Conservation (phyloP, 805 yeast species). For the Saccharomycopsis vini region DNA sequence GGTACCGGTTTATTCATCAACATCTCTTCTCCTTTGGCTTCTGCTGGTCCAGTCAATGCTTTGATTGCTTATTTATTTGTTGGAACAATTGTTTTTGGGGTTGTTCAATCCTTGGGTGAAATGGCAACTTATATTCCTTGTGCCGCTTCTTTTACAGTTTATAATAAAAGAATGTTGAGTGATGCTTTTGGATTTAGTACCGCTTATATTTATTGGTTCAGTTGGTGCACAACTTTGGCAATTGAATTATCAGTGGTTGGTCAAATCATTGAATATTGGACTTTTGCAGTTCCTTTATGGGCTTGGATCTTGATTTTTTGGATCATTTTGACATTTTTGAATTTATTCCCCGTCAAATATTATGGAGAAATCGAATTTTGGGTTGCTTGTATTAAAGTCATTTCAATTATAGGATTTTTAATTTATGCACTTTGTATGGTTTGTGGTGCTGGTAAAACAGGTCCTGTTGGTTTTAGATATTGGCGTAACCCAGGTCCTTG, state of each 20-base stretch:
- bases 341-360: conserved; percentile 45
- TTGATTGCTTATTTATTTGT: conserved; percentile 53
- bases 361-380: conserved; percentile 54
- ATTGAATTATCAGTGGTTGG: conserved; percentile 50
- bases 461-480: conserved; percentile 53
- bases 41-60: conserved; percentile 57
- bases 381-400: conserved; percentile 43
- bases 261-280: conserved; percentile 46
- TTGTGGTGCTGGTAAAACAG: conserved; percentile 46
- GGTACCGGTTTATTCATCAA: conserved; percentile 66
- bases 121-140: conserved; percentile 67
- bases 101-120: conserved; percentile 62
- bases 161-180: conserved; percentile 50
- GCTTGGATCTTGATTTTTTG: conserved; percentile 54
- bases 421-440: conserved; percentile 46
- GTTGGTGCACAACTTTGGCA: conserved; percentile 65
- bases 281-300: conserved; percentile 43
- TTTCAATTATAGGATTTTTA: conserved; percentile 47
- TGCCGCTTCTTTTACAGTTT: conserved; percentile 52
- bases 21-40: conserved; percentile 42
- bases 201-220: conserved; percentile 65
- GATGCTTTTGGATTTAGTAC: conserved; percentile 60
- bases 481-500: conserved; percentile 65
- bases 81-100: conserved; percentile 50
- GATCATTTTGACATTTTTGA: conserved; percentile 35